A percentile compares a stretch with the other conserved stretches of the same genome.
Evolutionary conservation across 2,329 filamentous ascomycete species (phyloP).

Genomic region (Sphaerulina vaccinii): DNA sequence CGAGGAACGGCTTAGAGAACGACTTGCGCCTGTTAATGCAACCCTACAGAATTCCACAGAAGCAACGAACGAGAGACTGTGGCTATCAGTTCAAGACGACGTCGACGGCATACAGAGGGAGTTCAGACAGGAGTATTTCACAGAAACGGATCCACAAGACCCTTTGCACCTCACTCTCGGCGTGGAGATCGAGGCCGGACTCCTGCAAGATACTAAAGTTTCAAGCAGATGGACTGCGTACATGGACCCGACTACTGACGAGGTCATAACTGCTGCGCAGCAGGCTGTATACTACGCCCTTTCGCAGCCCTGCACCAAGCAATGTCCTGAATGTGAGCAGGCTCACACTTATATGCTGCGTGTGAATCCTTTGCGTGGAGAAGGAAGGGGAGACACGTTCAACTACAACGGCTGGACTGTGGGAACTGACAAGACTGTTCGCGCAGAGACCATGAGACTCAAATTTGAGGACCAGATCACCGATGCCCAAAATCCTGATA

Average conservation of each 20-base stretch:
- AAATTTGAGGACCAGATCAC: not conserved
- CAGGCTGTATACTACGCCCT: slow-evolving; percentile 8
- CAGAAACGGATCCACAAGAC: not conserved
- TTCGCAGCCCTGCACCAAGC: not conserved
- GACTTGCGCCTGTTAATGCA: too few species aligned
- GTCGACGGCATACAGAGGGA: not conserved
- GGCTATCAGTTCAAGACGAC: not conserved
- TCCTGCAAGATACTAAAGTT: slow-evolving; percentile 3
- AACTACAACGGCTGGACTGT: not conserved
- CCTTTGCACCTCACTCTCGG: slow-evolving; percentile 11
- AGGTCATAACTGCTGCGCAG: not conserved
- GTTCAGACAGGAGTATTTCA: not conserved
- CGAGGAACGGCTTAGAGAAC: not conserved
- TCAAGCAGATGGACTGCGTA: not conserved
- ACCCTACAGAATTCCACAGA: too few species aligned
- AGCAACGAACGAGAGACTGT: not conserved
- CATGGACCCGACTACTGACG: not conserved
- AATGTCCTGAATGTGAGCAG: not conserved
- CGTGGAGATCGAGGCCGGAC: slow-evolving; percentile 15
- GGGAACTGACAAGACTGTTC: not conserved
- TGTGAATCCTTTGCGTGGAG: not conserved
- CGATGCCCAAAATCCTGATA: not conserved
- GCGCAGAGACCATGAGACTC: not conserved
- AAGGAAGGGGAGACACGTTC: not conserved
- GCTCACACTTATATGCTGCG: not conserved